phyloP scores from a whole-genome alignment of 73 alveolate species.

The Blepharisma japonicum region DNA sequence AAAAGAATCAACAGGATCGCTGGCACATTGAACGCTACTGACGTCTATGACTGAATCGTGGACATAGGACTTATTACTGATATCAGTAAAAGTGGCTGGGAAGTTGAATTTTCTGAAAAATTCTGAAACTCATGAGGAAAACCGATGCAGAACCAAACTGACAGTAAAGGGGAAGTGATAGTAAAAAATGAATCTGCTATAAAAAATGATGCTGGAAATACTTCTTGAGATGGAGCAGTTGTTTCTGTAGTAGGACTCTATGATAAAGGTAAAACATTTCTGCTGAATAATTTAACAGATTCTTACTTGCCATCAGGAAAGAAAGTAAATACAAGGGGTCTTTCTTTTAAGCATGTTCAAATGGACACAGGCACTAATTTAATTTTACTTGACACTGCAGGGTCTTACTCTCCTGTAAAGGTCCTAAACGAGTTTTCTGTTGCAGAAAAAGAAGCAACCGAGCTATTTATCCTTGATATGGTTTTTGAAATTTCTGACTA shows the following conservation, averaged over 20 bases:
- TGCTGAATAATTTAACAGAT: slow-evolving; percentile 39
- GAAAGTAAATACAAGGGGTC: slow-evolving; percentile 48
- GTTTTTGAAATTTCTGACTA: slow-evolving; percentile 43
- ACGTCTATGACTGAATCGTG: no score
- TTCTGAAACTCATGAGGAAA: no score
- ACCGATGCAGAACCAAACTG: no score
- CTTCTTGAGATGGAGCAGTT: slow-evolving; percentile 22
- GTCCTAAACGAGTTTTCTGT: slow-evolving; percentile 30
- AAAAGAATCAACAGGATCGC: no score
- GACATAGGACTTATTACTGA: no score
- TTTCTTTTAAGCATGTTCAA: slow-evolving; percentile 45
- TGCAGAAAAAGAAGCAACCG: slow-evolving; percentile 44
- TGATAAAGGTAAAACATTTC: slow-evolving; percentile 59
- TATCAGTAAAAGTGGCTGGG: no score
- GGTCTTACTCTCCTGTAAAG: slow-evolving; percentile 42
- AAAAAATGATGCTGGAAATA: no score
- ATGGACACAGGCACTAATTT: slow-evolving; percentile 44
- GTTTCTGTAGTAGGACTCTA: slow-evolving; percentile 53
- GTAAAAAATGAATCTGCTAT: no score
- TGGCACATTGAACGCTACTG: no score
- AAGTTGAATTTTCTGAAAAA: no score
- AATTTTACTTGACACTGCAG: slow-evolving; percentile 44
- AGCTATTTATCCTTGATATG: slow-evolving; percentile 32
- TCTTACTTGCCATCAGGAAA: slow-evolving; percentile 49
- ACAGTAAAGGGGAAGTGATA: no score